These are phyloP conservation scores for Bolboschoenoplectus hybrid DNA, from an alignment of 202 grass and related monocot genomes.

Conservation along the genomic window DNA sequence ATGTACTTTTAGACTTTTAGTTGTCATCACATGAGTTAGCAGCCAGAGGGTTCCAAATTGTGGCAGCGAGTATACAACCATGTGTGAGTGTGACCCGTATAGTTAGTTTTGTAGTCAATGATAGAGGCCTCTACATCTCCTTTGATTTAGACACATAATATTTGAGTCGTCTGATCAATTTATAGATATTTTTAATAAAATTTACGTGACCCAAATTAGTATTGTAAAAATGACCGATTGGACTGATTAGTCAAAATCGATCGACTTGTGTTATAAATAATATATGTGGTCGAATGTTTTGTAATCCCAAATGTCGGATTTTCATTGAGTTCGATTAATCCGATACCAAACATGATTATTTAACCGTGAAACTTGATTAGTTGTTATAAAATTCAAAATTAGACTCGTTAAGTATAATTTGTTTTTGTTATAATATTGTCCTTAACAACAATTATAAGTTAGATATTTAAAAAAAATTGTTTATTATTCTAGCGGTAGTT, in stretches of 20 bases:
- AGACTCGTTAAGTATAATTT: too few species aligned
- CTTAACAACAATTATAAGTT: too few species aligned
- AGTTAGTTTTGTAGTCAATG: not conserved
- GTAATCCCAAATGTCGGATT: too few species aligned
- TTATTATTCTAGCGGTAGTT: too few species aligned
- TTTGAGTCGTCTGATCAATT: not conserved
- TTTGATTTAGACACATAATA: not conserved
- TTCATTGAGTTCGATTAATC: not conserved
- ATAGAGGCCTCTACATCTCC: not conserved
- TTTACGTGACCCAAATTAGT: not conserved
- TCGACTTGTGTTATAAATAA: too few species aligned
- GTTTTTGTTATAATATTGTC: too few species aligned
- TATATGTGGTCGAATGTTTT: too few species aligned
- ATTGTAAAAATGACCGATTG: too few species aligned
- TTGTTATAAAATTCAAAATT: not conserved
- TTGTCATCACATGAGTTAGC: constrained; percentile 7
- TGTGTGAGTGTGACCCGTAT: not conserved
- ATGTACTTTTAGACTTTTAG: not conserved
- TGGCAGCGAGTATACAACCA: not conserved
- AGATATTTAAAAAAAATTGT: too few species aligned
- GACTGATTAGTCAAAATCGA: too few species aligned
- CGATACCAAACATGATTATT: not conserved
- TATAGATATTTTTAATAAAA: not conserved
- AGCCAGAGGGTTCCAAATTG: not conserved
- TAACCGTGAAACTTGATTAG: not conserved